phyloP scores from a whole-genome alignment of 2,329 filamentous ascomycete genomes.

The Trichoderma oligosporum region DNA sequence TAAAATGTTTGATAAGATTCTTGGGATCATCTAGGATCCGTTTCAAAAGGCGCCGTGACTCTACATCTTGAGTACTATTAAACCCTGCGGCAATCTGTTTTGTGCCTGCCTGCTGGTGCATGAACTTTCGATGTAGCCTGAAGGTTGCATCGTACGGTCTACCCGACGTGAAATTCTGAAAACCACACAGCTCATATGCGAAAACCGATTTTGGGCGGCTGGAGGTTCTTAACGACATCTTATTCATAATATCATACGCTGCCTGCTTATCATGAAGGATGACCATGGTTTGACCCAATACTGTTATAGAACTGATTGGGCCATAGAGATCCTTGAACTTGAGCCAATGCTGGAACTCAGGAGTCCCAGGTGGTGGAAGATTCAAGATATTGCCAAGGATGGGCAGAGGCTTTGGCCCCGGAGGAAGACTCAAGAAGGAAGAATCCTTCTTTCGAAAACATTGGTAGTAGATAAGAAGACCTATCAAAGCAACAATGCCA shows the following conservation, averaged over 20 bases:
- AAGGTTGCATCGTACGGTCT: background rate
- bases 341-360: slow-evolving; percentile 33
- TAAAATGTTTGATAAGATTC: too few species aligned
- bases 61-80: too few species aligned
- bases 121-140: background rate
- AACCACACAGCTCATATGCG: background rate
- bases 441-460: too few species aligned
- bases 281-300: slow-evolving; percentile 34
- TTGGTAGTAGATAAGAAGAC: too few species aligned
- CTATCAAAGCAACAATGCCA: too few species aligned
- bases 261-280: slow-evolving; percentile 37
- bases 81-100: background rate
- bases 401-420: background rate
- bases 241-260: slow-evolving; percentile 35
- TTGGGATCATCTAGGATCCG: too few species aligned
- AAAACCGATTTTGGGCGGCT: background rate
- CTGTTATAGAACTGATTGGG: slow-evolving; percentile 24
- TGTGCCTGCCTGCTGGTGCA: background rate
- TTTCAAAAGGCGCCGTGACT: too few species aligned
- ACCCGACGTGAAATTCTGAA: too few species aligned
- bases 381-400: background rate
- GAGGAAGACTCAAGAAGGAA: too few species aligned
- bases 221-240: slow-evolving; percentile 29
- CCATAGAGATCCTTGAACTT: slow-evolving; percentile 33
- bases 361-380: background rate